Conservation (phyloP, 1,284 basidiomycete species). For the Schizophyllum amplum region DNA sequence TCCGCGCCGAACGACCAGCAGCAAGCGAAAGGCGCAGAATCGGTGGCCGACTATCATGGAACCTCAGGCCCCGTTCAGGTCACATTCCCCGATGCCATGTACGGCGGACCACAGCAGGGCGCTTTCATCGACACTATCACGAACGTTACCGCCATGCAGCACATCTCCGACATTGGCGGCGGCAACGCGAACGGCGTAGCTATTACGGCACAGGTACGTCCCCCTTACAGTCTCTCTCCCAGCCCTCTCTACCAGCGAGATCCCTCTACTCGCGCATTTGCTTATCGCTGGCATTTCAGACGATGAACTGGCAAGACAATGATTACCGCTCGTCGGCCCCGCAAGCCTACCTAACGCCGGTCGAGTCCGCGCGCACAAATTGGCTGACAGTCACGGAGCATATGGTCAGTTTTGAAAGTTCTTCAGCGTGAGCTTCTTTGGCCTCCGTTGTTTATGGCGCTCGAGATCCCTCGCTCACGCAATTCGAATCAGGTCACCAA, state of each 20-base stretch:
- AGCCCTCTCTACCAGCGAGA: too few relatives aligned
- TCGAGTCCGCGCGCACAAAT: conserved; percentile 24
- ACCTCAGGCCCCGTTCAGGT: conserved; percentile 46
- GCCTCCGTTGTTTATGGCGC: too few relatives aligned
- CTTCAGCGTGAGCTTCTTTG: not conserved
- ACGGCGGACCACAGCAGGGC: conserved; percentile 44
- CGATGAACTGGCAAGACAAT: conserved; percentile 27
- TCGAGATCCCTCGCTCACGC: too few relatives aligned
- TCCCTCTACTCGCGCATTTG: too few relatives aligned
- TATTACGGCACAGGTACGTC: conserved; percentile 37
- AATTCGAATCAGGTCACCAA: conserved; percentile 26
- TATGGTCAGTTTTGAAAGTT: conserved; percentile 15
- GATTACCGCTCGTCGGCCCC: conserved; percentile 28
- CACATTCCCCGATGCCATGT: conserved; percentile 42
- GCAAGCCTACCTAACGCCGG: conserved; percentile 28
- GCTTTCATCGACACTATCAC: conserved; percentile 42
- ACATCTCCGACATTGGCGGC: conserved; percentile 44
- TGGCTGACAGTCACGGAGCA: conserved; percentile 28
- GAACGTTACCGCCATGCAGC: conserved; percentile 37
- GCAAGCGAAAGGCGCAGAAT: conserved; percentile 39
- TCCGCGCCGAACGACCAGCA: conserved; percentile 44
- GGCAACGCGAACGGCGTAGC: conserved; percentile 50
- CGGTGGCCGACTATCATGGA: conserved; percentile 40
- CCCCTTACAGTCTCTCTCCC: not conserved
- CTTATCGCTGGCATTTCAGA: conserved; percentile 14